Percentiles rank a stretch among this genome's conserved stretches.
Conservation (phyloP, 1,284 basidiomycete species). For the Rhodofomes roseus region DNA sequence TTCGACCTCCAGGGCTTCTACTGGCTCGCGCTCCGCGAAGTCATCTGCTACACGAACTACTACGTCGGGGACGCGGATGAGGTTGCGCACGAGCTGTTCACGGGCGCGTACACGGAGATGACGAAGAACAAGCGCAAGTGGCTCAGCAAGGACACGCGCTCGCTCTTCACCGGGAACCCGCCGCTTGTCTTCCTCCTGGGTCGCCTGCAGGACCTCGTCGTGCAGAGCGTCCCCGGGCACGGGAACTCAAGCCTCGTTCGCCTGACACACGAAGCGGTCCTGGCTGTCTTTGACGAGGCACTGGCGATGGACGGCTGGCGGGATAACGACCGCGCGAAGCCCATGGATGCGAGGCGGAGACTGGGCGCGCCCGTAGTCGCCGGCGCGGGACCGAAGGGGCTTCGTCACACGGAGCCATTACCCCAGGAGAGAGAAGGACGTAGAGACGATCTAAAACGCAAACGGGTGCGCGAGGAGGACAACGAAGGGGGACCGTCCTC, state of each 20-base stretch:
- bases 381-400: no score
- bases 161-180: background rate
- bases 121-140: background rate
- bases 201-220: background rate
- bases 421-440: no score
- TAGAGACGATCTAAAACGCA: no score
- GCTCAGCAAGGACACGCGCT: background rate
- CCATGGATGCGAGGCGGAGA: no score
- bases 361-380: no score
- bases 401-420: no score
- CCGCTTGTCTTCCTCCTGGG: background rate
- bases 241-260: background rate
- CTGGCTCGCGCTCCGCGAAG: conserved; percentile 6
- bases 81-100: background rate
- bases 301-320: background rate
- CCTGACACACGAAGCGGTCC: background rate
- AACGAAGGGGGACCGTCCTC: no score
- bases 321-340: background rate
- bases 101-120: background rate
- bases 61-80: background rate
- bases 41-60: background rate
- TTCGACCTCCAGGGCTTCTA: conserved; percentile 15
- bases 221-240: background rate
- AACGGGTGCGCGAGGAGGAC: no score
- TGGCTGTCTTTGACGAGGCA: background rate